Conservation (phyloP, 108 stramenopile genomes). For the Nitzschia putrida region DNA sequence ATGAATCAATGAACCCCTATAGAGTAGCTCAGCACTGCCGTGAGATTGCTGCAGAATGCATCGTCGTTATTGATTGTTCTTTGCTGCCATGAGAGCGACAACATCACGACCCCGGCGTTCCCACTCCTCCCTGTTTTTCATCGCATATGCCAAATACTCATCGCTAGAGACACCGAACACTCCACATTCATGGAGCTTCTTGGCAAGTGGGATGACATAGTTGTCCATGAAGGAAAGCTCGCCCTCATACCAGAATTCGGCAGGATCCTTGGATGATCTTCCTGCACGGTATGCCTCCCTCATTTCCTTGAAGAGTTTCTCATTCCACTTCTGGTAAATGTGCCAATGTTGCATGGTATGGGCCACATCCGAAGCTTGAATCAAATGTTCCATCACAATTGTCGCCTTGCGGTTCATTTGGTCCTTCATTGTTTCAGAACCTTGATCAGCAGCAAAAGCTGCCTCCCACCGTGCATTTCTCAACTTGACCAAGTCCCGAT, state of each 20-base stretch:
- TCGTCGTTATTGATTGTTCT: neutral
- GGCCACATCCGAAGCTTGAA: constrained; percentile 45
- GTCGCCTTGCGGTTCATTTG: constrained; percentile 24
- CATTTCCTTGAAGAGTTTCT: constrained; percentile 50
- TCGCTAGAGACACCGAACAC: constrained; percentile 32
- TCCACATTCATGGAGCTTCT: constrained; percentile 12
- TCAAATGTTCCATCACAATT: constrained; percentile 44
- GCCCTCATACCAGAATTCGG: constrained; percentile 28
- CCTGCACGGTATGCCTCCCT: constrained; percentile 9
- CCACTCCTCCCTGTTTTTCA: constrained; percentile 28
- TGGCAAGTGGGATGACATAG: constrained; percentile 31
- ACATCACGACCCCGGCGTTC: constrained; percentile 1
- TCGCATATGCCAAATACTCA: constrained; percentile 29
- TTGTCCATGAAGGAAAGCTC: constrained; percentile 12
- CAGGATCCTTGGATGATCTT: neutral
- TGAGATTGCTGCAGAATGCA: no score
- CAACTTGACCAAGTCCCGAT: neutral
- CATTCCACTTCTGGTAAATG: constrained; percentile 55
- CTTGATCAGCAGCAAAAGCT: neutral
- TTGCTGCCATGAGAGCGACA: constrained; percentile 6
- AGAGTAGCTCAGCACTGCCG: no score
- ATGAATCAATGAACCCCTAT: no score
- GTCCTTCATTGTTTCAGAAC: neutral
- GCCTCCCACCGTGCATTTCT: constrained; percentile 8
- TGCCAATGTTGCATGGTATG: constrained; percentile 56